Evolutionary conservation across 139 green algal species (phyloP).

Genomic region (Chlamydomonas schloesseri): DNA sequence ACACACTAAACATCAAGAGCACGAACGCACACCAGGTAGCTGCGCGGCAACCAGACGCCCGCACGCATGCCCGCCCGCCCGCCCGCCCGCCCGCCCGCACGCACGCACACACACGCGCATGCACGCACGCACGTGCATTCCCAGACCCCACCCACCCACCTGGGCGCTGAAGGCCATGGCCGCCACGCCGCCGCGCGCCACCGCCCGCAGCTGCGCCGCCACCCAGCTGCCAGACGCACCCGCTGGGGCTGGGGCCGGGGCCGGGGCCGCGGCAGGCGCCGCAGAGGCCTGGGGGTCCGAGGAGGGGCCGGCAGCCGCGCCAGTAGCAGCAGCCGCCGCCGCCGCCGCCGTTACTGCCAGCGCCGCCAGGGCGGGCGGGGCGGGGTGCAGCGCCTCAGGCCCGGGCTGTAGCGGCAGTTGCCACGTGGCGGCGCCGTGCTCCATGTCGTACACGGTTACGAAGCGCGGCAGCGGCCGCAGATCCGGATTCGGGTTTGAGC

Average conservation of each 20-base stretch:
- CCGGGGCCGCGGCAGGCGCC: not conserved
- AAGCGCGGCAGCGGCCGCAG: not conserved
- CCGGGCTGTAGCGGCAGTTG: slow-evolving; percentile 25
- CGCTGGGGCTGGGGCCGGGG: too few species aligned
- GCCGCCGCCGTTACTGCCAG: not conserved
- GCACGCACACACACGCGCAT: too few species aligned
- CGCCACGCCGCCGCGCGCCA: not conserved
- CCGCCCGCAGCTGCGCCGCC: not conserved
- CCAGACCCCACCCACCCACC: not conserved
- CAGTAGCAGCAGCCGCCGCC: not conserved
- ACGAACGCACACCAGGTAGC: too few species aligned
- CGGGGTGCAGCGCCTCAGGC: slow-evolving; percentile 5
- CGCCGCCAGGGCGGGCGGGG: not conserved
- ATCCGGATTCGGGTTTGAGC: too few species aligned
- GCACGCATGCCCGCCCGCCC: too few species aligned
- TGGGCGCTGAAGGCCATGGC: slow-evolving; percentile 37
- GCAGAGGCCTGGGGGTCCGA: not conserved
- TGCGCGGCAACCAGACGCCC: too few species aligned
- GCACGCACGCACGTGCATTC: too few species aligned
- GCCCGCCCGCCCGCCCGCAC: too few species aligned
- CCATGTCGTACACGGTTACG: slow-evolving; percentile 37
- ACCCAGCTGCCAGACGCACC: not conserved
- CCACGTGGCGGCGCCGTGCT: slow-evolving; percentile 31
- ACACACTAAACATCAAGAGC: too few species aligned
- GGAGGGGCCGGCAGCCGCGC: not conserved